Evolutionary conservation across 805 yeast genomes (phyloP).

Genomic region (Candida maris): DNA sequence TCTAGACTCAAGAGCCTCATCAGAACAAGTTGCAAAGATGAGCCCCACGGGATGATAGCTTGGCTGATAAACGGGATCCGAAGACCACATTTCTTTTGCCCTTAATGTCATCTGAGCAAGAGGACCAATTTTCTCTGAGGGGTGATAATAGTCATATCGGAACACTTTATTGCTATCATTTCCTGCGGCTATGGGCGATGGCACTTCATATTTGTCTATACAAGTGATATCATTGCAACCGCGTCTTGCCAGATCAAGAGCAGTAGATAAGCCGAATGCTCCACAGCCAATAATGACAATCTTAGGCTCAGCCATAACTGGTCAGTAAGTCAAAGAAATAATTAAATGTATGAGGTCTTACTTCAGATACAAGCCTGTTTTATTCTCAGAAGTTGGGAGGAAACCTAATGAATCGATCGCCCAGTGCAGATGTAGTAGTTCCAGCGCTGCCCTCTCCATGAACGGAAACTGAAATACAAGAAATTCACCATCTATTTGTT

Average conservation of each 20-base stretch:
- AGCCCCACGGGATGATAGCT: constrained; percentile 14
- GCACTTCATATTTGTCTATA: constrained; percentile 28
- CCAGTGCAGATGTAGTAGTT: no score
- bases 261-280: constrained; percentile 32
- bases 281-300: constrained; percentile 29
- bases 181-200: constrained; percentile 33
- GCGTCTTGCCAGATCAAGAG: constrained; percentile 22
- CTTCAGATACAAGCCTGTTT: no score
- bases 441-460: no score
- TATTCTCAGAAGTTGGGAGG: no score
- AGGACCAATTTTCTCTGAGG: constrained; percentile 25
- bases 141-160: constrained; percentile 25
- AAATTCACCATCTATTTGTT: no score
- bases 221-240: constrained; percentile 15
- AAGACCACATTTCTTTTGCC: constrained; percentile 27
- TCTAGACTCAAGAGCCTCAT: constrained; percentile 8
- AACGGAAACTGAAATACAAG: no score
- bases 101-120: constrained; percentile 13
- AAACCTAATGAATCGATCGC: no score
- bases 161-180: constrained; percentile 31
- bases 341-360: no score
- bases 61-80: constrained; percentile 19
- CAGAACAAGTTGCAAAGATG: constrained; percentile 26
- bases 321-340: no score
- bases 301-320: no score